These are phyloP conservation scores for Penicillium sp. DNA, from an alignment of 2,329 filamentous ascomycete genomes.

Conservation along the genomic window DNA sequence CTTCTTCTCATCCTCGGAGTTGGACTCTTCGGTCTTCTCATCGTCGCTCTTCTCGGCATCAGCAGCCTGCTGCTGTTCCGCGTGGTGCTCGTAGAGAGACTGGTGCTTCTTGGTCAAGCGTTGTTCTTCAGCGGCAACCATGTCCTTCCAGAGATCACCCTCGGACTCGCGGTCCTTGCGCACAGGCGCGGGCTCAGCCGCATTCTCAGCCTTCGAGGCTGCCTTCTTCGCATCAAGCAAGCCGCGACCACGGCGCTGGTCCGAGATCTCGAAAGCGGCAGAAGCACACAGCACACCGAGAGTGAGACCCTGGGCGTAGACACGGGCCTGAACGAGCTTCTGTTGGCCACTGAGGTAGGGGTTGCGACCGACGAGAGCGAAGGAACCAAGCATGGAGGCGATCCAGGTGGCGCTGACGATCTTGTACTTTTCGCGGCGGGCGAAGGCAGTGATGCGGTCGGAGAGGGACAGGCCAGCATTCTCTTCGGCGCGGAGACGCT, in stretches of 20 bases:
- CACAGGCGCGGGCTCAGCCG: slow-evolving; percentile 77
- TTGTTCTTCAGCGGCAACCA: slow-evolving; percentile 52
- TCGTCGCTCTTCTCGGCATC: neutral
- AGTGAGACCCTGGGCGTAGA: slow-evolving; percentile 89
- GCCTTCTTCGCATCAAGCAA: slow-evolving; percentile 66
- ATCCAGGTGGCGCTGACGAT: slow-evolving; percentile 84
- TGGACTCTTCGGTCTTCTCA: slow-evolving; percentile 22
- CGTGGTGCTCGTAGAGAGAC: slow-evolving; percentile 27
- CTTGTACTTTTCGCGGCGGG: slow-evolving; percentile 77
- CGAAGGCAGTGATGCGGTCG: slow-evolving; percentile 71
- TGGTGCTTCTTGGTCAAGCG: slow-evolving; percentile 46
- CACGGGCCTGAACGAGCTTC: slow-evolving; percentile 91
- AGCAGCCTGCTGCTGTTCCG: slow-evolving; percentile 12
- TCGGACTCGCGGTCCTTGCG: slow-evolving; percentile 67
- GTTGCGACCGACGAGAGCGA: slow-evolving; percentile 76
- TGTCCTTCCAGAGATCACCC: slow-evolving; percentile 83
- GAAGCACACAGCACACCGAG: slow-evolving; percentile 80
- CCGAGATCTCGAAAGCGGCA: slow-evolving; percentile 78
- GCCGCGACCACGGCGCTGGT: slow-evolving; percentile 70
- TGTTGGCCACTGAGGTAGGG: slow-evolving; percentile 73
- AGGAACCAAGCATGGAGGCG: slow-evolving; percentile 73
- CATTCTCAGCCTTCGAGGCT: slow-evolving; percentile 75
- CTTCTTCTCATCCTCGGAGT: slow-evolving; percentile 9
- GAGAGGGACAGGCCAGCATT: slow-evolving; percentile 57
- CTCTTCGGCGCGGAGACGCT: slow-evolving; percentile 58